Evolutionary conservation across 1,284 basidiomycete species (phyloP).

Genomic region (Papiliotrema fonsecae): DNA sequence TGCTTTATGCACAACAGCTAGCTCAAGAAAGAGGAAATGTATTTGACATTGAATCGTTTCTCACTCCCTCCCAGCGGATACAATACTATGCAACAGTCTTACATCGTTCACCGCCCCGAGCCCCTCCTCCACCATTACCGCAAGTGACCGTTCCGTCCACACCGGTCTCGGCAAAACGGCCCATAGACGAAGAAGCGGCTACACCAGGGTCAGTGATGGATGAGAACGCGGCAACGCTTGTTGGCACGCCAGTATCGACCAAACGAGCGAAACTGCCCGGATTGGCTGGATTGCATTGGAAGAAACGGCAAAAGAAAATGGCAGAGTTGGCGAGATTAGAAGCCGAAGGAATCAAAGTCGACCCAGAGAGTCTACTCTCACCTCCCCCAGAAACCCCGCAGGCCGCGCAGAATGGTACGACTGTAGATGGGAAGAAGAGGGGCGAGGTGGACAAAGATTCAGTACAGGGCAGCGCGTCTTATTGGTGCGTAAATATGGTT

Average conservation of each 20-base stretch:
- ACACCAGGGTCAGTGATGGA: not conserved
- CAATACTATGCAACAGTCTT: slow-evolving; percentile 16
- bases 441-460: slow-evolving; percentile 20
- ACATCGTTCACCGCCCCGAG: not conserved
- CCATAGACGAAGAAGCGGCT: not conserved
- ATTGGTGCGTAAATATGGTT: slow-evolving; percentile 37
- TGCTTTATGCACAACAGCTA: slow-evolving; percentile 31
- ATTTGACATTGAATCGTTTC: slow-evolving; percentile 36
- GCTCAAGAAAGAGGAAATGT: slow-evolving; percentile 23
- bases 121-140: not conserved
- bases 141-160: not conserved
- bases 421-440: slow-evolving; percentile 8
- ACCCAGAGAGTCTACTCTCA: not conserved
- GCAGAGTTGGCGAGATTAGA: slow-evolving; percentile 14
- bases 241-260: not conserved
- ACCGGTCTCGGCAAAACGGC: not conserved
- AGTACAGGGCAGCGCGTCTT: slow-evolving; percentile 26
- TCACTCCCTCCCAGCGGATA: slow-evolving; percentile 21
- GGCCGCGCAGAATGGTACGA: not conserved
- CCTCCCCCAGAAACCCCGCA: not conserved
- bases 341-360: slow-evolving; percentile 9
- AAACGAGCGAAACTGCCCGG: slow-evolving; percentile 4
- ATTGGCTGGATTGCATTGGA: slow-evolving; percentile 23
- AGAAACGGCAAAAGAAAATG: slow-evolving; percentile 19
- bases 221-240: not conserved